Conservation (phyloP, 805 yeast species). For the Wickerhamiella australiensis region DNA sequence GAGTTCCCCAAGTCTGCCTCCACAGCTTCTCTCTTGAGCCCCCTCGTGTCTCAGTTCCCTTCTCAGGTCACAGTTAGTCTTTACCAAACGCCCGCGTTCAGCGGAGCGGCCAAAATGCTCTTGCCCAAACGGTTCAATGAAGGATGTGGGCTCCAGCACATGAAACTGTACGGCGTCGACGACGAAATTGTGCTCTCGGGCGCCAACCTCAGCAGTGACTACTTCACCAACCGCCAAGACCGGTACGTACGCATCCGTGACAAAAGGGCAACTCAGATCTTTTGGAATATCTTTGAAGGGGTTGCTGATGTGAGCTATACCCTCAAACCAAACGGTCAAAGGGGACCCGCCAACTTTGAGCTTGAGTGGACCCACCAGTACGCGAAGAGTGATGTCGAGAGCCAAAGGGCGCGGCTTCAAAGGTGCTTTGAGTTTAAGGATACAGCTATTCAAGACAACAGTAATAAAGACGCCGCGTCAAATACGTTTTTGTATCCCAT, state of each 20-base stretch:
- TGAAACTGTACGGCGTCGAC: conserved; percentile 94
- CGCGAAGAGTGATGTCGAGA: conserved; percentile 24
- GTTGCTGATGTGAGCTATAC: conserved; percentile 61
- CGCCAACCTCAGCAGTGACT: conserved; percentile 83
- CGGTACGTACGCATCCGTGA: conserved; percentile 68
- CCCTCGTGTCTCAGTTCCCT: conserved; percentile 47
- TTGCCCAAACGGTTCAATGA: conserved; percentile 83
- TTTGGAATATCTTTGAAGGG: conserved; percentile 54
- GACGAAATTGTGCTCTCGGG: conserved; percentile 79
- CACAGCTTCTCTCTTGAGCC: conserved; percentile 62
- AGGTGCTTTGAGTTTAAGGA: not conserved
- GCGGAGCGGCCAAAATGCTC: conserved; percentile 45
- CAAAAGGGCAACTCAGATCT: conserved; percentile 52
- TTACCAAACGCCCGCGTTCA: conserved; percentile 80
- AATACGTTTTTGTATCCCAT: conserved; percentile 73
- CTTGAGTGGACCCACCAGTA: conserved; percentile 53
- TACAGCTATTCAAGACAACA: too few relatives aligned
- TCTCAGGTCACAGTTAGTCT: conserved; percentile 64
- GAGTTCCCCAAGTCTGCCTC: conserved; percentile 65
- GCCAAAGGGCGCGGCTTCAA: conserved; percentile 54
- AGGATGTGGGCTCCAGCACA: conserved; percentile 86
- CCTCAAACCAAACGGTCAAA: conserved; percentile 34
- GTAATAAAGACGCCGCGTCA: conserved; percentile 22
- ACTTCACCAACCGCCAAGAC: conserved; percentile 91
- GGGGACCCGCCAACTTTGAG: conserved; percentile 38